phyloP scores from a whole-genome alignment of 495 filamentous ascomycete species.

The Immersiella caudata region DNA sequence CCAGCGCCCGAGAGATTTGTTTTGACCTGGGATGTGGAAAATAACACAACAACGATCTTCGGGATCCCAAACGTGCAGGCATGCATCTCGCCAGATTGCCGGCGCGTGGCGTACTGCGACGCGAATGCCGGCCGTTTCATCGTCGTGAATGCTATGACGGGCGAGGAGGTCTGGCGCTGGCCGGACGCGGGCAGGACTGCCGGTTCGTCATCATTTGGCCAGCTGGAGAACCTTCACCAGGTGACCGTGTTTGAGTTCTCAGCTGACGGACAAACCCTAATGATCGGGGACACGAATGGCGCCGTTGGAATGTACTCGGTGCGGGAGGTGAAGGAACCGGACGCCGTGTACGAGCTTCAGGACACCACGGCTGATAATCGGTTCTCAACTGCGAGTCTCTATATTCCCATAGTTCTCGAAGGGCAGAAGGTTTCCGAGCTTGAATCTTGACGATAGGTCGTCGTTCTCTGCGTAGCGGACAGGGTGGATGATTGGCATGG shows the following conservation, averaged over 20 bases:
- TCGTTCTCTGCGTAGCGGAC: too few relatives aligned
- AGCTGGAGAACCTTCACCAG: conserved; percentile 29
- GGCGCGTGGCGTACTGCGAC: conserved; percentile 34
- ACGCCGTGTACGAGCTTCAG: conserved; percentile 24
- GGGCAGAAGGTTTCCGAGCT: background rate
- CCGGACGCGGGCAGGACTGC: conserved; percentile 20
- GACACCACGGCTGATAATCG: conserved; percentile 1
- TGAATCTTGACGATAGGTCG: background rate
- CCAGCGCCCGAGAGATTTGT: conserved; percentile 30
- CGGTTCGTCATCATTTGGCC: conserved; percentile 29
- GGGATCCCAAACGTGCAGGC: conserved; percentile 36
- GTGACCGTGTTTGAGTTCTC: conserved; percentile 39
- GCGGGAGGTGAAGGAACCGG: conserved; percentile 13
- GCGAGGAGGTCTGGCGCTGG: conserved; percentile 34
- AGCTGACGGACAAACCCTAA: conserved; percentile 27
- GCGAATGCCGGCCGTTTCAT: conserved; percentile 21
- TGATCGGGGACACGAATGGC: conserved; percentile 32
- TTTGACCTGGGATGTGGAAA: conserved; percentile 31
- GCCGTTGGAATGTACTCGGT: conserved; percentile 33
- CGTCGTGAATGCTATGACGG: conserved; percentile 28
- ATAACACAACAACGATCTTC: conserved; percentile 32
- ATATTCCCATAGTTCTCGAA: background rate
- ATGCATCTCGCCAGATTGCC: conserved; percentile 35
- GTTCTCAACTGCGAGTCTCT: background rate
- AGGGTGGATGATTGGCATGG: too few relatives aligned